These are phyloP conservation scores for Tetragonia tetragonoides DNA, from an alignment of 148 eudicot genomes.

Conservation along the genomic window DNA sequence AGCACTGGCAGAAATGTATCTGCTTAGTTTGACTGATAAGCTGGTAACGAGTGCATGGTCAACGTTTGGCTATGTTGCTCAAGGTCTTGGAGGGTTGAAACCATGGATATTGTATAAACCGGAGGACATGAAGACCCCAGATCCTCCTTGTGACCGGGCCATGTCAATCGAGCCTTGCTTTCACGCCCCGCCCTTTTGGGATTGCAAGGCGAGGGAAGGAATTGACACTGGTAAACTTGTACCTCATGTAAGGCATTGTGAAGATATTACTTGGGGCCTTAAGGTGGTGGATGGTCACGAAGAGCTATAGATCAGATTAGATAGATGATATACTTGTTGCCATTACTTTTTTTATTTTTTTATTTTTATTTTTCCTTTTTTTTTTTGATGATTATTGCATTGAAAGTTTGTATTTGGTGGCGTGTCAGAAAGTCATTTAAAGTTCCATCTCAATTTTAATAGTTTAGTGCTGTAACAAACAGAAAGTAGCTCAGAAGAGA, in stretches of 20 bases:
- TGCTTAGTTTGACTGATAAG: constrained; percentile 75
- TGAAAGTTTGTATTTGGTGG: background rate
- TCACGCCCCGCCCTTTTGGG: constrained; percentile 88
- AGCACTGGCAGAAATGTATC: constrained; percentile 96
- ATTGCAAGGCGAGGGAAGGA: constrained; percentile 63
- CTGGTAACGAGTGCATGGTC: constrained; percentile 91
- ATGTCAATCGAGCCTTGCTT: constrained; percentile 95
- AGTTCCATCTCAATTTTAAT: background rate
- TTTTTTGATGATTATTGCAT: constrained; percentile 9
- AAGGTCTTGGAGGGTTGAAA: constrained; percentile 88
- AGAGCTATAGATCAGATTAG: constrained; percentile 27
- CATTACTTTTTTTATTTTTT: constrained; percentile 1
- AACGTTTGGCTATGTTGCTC: constrained; percentile 93
- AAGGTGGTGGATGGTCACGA: constrained; percentile 62
- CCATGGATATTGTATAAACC: constrained; percentile 93
- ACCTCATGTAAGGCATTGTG: constrained; percentile 90
- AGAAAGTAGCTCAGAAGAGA: background rate
- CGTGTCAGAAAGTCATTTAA: background rate
- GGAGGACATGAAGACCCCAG: constrained; percentile 55
- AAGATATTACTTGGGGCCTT: constrained; percentile 94
- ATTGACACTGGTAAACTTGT: constrained; percentile 66
- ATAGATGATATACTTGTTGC: background rate
- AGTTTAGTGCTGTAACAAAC: background rate
- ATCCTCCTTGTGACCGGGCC: constrained; percentile 76
- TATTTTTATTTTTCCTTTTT: background rate